phyloP scores from a whole-genome alignment of 176 grass and related monocot genomes.

The Stipa capillata region DNA sequence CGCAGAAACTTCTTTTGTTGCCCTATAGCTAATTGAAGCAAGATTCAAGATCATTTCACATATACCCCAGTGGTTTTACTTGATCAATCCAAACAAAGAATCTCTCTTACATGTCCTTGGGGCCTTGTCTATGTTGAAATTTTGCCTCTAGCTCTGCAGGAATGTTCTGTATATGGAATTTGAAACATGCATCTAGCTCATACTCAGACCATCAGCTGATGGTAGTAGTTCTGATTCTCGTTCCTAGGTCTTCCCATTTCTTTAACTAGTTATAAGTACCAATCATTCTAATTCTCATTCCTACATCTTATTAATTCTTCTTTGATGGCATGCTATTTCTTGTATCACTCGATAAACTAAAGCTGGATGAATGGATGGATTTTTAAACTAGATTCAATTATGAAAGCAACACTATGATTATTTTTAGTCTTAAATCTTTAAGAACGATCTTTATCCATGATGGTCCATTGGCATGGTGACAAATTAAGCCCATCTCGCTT shows the following conservation, averaged over 20 bases:
- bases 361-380: background rate
- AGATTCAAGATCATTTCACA: background rate
- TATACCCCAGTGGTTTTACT: background rate
- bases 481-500: background rate
- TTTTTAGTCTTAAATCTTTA: background rate
- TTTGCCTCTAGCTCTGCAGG: too few relatives aligned
- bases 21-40: background rate
- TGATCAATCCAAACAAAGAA: background rate
- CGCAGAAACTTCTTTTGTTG: background rate
- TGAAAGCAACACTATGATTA: background rate
- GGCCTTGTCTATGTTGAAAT: background rate
- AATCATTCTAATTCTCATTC: background rate
- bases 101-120: background rate
- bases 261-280: background rate
- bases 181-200: background rate
- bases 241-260: background rate
- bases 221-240: background rate
- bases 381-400: background rate
- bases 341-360: background rate
- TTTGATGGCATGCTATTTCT: background rate
- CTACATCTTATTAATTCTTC: background rate
- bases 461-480: background rate
- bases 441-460: background rate
- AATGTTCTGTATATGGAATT: background rate
- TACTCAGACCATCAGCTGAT: background rate